Evolutionary conservation across 768 basidiomycete genomes (phyloP).

Genomic region (Serendipita sp.): DNA sequence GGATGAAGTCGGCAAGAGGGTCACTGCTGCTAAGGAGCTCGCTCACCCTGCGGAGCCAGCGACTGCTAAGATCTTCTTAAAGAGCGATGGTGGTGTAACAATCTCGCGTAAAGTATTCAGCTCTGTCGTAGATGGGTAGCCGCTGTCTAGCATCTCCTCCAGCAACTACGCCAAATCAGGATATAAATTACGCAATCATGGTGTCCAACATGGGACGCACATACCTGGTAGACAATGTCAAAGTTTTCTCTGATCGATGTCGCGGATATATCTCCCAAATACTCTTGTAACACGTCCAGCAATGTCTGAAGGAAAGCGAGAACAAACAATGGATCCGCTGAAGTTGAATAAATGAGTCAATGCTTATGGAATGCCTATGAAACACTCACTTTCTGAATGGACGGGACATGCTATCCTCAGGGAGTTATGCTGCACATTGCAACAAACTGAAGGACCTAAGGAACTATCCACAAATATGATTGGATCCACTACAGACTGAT

Average conservation of each 20-base stretch:
- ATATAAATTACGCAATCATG: too few relatives aligned
- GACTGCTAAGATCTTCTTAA: slow-evolving; percentile 47
- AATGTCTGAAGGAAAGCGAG: slow-evolving; percentile 83
- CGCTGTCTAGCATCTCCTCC: slow-evolving; percentile 89
- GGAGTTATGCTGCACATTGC: slow-evolving; percentile 63
- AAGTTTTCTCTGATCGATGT: slow-evolving; percentile 77
- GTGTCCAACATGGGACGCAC: slow-evolving; percentile 10
- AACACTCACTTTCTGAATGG: not conserved
- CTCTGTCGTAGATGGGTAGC: slow-evolving; percentile 82
- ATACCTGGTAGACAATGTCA: slow-evolving; percentile 85
- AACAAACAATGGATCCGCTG: slow-evolving; percentile 79
- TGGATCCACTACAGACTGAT: slow-evolving; percentile 44
- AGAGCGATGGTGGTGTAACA: slow-evolving; percentile 76
- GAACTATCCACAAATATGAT: slow-evolving; percentile 49
- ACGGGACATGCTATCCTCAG: slow-evolving; percentile 66
- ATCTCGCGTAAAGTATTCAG: slow-evolving; percentile 83
- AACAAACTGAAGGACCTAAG: slow-evolving; percentile 53
- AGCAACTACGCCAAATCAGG: slow-evolving; percentile 39
- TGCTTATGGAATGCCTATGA: slow-evolving; percentile 1
- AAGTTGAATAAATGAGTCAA: not conserved
- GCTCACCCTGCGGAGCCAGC: slow-evolving; percentile 33
- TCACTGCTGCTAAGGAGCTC: not conserved
- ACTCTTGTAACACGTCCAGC: slow-evolving; percentile 65
- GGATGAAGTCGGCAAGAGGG: slow-evolving; percentile 8
- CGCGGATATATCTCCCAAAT: slow-evolving; percentile 73